phyloP scores from a whole-genome alignment of 768 basidiomycete species.

The Phlebiopsis gigantea region DNA sequence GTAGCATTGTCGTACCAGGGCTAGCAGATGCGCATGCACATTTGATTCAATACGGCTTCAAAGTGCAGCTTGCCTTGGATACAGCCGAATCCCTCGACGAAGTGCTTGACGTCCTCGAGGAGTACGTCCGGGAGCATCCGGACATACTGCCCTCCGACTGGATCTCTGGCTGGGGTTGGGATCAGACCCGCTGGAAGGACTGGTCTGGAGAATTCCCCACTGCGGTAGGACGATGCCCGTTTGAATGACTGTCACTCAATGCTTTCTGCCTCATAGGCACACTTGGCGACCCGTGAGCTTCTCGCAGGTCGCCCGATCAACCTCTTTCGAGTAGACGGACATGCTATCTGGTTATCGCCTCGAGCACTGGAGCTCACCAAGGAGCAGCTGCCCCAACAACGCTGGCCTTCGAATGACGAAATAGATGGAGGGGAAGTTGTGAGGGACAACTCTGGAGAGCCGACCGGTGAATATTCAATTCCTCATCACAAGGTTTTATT shows the following conservation, averaged over 20 bases:
- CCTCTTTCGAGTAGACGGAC: constrained; percentile 73
- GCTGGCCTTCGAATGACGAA: constrained; percentile 21
- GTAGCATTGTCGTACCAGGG: constrained; percentile 63
- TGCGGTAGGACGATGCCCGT: constrained; percentile 40
- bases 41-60: constrained; percentile 68
- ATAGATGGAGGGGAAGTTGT: constrained; percentile 75
- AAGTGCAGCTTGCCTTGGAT: constrained; percentile 59
- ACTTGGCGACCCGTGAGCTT: constrained; percentile 64
- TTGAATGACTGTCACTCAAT: not conserved
- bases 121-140: constrained; percentile 53
- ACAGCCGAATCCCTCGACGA: constrained; percentile 56
- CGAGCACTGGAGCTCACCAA: constrained; percentile 61
- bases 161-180: constrained; percentile 91
- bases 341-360: constrained; percentile 84
- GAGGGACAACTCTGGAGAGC: constrained; percentile 51
- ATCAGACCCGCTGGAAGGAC: constrained; percentile 75
- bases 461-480: constrained; percentile 48
- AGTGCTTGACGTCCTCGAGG: constrained; percentile 53
- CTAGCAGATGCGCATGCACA: constrained; percentile 81
- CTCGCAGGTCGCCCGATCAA: constrained; percentile 68
- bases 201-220: constrained; percentile 55
- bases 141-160: constrained; percentile 55
- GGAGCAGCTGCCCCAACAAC: constrained; percentile 41
- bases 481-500: not conserved
- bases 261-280: constrained; percentile 39